Percentiles rank a stretch among this genome's conserved stretches.
phyloP scores from a whole-genome alignment of 192 early-diverging fungal species.

The Backusella mclennaniae region DNA sequence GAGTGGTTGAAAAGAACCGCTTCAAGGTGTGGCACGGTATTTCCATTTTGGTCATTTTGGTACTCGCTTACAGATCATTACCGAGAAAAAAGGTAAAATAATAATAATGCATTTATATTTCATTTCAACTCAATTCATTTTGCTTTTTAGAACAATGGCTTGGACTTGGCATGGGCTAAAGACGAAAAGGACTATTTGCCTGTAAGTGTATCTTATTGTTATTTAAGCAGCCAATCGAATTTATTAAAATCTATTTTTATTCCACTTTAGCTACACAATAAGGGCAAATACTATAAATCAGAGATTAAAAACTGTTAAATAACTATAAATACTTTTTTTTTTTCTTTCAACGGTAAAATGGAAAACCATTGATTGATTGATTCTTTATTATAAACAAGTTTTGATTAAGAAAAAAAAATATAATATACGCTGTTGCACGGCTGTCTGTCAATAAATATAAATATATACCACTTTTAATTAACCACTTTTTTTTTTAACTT shows the following conservation, averaged over 20 bases:
- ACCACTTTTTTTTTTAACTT: too few species aligned
- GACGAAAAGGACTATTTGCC: constrained; percentile 9
- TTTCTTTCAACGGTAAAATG: background rate
- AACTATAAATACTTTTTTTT: background rate
- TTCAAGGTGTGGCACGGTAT: constrained; percentile 6
- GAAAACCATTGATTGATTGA: background rate
- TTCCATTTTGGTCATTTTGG: background rate
- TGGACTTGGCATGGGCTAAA: background rate
- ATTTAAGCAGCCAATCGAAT: background rate
- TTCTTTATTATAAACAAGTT: too few species aligned
- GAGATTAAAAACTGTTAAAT: constrained; percentile 1
- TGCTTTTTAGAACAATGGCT: background rate
- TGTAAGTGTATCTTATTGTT: background rate
- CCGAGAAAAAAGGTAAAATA: background rate
- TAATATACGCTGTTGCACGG: too few species aligned
- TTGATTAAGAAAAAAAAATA: background rate
- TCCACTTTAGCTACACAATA: background rate
- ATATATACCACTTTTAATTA: too few species aligned
- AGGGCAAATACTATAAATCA: constrained; percentile 1
- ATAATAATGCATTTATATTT: background rate
- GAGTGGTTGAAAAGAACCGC: background rate
- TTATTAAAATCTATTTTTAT: background rate
- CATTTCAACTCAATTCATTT: background rate
- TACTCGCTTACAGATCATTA: background rate
- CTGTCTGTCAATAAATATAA: too few species aligned